Evolutionary conservation across 2,329 filamentous ascomycete genomes (phyloP).

Genomic region (Pestalotiopsis sp.): DNA sequence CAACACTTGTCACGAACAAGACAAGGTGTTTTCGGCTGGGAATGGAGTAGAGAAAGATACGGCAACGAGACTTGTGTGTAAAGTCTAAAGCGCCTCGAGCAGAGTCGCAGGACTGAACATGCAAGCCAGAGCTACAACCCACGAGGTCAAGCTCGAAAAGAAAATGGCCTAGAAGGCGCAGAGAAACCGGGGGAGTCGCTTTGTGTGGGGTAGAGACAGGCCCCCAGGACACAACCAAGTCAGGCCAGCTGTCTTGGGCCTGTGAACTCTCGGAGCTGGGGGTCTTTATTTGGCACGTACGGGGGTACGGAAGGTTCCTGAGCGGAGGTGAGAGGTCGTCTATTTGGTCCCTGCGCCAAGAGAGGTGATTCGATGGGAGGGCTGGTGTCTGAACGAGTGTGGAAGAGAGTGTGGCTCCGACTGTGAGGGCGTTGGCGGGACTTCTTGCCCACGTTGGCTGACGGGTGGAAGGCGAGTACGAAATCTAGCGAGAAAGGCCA

Average conservation of each 20-base stretch:
- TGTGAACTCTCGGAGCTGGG: neutral
- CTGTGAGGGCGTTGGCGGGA: neutral
- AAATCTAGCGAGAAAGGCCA: neutral
- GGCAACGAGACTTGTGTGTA: neutral
- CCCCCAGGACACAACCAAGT: neutral
- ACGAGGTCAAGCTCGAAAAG: neutral
- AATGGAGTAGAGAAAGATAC: neutral
- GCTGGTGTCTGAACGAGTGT: neutral
- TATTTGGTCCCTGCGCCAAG: neutral
- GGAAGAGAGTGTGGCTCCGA: neutral
- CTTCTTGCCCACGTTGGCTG: neutral
- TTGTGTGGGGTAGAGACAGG: slow-evolving; percentile 5
- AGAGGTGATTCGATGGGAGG: neutral
- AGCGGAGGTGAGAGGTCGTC: neutral
- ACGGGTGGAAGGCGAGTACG: neutral
- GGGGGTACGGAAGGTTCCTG: neutral
- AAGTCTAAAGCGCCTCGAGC: neutral
- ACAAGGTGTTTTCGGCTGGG: neutral
- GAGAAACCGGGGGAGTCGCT: neutral
- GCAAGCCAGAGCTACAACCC: neutral
- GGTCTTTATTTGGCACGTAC: neutral
- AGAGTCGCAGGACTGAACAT: neutral
- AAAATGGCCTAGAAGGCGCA: neutral
- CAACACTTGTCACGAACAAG: neutral
- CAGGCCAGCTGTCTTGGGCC: neutral